Evolutionary conservation across 192 early-diverging fungal genomes (phyloP), one percentile per base, ranked within the genome.

Genomic region (Podila clonocystis): DNA sequence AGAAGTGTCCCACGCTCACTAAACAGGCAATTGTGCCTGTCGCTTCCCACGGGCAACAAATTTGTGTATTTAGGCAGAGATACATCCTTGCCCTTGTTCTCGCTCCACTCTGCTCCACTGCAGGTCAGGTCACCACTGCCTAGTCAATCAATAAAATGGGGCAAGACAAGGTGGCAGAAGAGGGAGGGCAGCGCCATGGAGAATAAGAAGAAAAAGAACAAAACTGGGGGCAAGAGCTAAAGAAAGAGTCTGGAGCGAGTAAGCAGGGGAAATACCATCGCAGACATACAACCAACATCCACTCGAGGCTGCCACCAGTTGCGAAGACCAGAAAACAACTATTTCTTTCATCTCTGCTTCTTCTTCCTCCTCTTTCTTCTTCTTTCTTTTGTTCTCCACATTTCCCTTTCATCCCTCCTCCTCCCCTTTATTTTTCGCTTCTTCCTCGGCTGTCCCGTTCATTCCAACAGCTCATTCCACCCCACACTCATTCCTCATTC

Each of bases 1-100:
- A 61, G 59, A 61, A 61, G 30, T 61, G 26, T 61, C 59, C 29
- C 59, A 61, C 59, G 59, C 59, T 61, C 30, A 28, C 30, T 19
- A 61, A 61, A 61, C 26, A 61, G 59, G 26, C 59, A 61, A 55
- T 24, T 55, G 52, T 26, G 52, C 52, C 20, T 55, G 24, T 26
- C 26, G 5, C 26, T 30, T 61, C 59, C 59, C 59, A 61, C 59
- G 59, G 59, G 28, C 26, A 61, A 33, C 26, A 19, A 24, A 19
- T 33, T 61, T 61, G 20, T 59, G 17, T 33, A 19, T 30, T 61
- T 61, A 30, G 17, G 55, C 26, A 58, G 26, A n/a, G n/a, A n/a
- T n/a, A n/a, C 17, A 3, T 31, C 9, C 30, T 55, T 50, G 20
- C 9, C 24, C 58, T 28, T 59, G 22, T 9, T 38, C 9, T 9